phyloP scores from a whole-genome alignment of 1,284 basidiomycete species.

The Veloboletus limbatus region DNA sequence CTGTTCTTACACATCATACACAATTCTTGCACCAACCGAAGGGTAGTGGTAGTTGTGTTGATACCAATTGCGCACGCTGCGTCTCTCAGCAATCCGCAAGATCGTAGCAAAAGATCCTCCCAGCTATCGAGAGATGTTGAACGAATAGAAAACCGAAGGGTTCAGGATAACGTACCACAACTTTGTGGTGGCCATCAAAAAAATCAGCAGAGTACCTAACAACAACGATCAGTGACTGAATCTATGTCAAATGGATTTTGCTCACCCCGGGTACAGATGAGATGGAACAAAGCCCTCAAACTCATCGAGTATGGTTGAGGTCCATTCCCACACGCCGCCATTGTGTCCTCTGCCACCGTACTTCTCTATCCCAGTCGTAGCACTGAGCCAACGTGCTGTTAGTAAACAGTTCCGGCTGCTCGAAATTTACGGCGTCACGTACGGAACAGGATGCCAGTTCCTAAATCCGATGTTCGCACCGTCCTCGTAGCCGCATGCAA shows the following conservation, averaged over 20 bases:
- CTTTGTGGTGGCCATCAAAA: slow-evolving; percentile 81
- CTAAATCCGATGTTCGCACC: slow-evolving; percentile 84
- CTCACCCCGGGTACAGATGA: slow-evolving; percentile 77
- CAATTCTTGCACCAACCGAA: slow-evolving; percentile 70
- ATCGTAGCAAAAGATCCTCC: slow-evolving; percentile 90
- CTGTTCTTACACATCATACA: slow-evolving; percentile 53
- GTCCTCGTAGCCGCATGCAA: slow-evolving; percentile 65
- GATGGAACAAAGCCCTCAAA: slow-evolving; percentile 78
- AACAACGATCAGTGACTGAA: slow-evolving; percentile 5
- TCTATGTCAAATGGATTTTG: not conserved
- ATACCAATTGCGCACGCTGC: slow-evolving; percentile 83
- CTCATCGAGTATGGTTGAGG: slow-evolving; percentile 71
- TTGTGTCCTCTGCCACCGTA: slow-evolving; percentile 67
- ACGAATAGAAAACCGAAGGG: not conserved
- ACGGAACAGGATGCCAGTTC: slow-evolving; percentile 94
- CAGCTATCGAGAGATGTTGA: slow-evolving; percentile 47
- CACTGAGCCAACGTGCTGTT: slow-evolving; percentile 38
- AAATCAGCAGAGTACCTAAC: slow-evolving; percentile 82
- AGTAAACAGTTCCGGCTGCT: slow-evolving; percentile 1
- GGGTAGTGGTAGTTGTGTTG: slow-evolving; percentile 74
- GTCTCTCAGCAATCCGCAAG: slow-evolving; percentile 75
- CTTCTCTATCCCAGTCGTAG: slow-evolving; percentile 55
- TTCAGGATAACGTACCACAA: slow-evolving; percentile 60
- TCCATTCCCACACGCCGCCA: slow-evolving; percentile 99
- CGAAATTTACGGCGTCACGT: slow-evolving; percentile 33